Conservation (phyloP, 345 rosid species). For the Cardamine resedifolia region DNA sequence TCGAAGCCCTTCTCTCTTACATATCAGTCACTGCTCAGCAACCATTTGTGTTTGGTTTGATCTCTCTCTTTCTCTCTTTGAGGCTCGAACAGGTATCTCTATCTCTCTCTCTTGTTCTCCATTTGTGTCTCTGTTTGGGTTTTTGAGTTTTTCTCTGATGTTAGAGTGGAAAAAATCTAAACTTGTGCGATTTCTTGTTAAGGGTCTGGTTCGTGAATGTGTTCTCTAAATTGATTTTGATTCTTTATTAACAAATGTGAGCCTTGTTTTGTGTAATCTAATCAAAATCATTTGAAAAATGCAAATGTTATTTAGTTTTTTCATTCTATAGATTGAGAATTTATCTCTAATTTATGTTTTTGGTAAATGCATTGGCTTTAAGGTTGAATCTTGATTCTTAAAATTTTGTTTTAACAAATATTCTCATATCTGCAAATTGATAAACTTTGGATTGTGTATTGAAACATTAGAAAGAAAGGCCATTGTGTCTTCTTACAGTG, state of each 20-base stretch:
- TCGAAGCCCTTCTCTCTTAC: slow-evolving; percentile 34
- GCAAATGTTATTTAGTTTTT: background rate
- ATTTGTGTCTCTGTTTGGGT: background rate
- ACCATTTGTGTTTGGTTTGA: background rate
- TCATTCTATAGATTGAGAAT: background rate
- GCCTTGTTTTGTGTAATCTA: slow-evolving; percentile 1
- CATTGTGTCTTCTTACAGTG: background rate
- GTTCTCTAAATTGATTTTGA: slow-evolving; percentile 13
- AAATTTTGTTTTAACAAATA: background rate
- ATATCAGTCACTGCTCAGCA: background rate
- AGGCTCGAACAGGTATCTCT: slow-evolving; percentile 24
- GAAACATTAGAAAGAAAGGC: slow-evolving; percentile 8
- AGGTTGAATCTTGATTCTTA: slow-evolving; percentile 11
- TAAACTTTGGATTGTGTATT: background rate
- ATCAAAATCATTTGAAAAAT: slow-evolving; percentile 17
- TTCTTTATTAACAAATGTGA: background rate
- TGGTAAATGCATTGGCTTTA: background rate
- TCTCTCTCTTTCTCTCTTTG: background rate
- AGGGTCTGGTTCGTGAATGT: background rate
- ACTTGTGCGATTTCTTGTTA: slow-evolving; percentile 6
- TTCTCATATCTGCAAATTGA: background rate
- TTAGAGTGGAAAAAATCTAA: slow-evolving; percentile 9
- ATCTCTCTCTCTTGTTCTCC: background rate
- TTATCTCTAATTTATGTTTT: background rate
- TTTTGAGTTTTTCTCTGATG: background rate